Evolutionary conservation across 1,284 basidiomycete genomes (phyloP).

Genomic region (Sanghuangporus baumii): DNA sequence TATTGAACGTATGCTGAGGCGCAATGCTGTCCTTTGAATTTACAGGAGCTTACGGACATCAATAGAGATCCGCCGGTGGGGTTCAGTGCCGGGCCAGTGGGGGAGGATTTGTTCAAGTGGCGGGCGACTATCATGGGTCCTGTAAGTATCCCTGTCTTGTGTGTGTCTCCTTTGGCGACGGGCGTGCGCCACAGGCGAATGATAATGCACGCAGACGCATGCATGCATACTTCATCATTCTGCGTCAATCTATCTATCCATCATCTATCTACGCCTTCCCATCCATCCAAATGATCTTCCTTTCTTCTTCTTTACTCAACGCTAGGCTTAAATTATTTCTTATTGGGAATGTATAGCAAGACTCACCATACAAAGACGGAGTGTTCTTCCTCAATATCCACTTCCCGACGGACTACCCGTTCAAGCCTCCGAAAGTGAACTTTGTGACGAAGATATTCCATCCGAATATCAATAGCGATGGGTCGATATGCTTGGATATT

Average conservation of each 20-base stretch:
- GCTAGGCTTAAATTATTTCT: constrained; percentile 13
- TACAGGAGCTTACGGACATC: constrained; percentile 93
- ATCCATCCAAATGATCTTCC: no score
- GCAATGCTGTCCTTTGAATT: not conserved
- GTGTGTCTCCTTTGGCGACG: not conserved
- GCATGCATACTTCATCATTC: not conserved
- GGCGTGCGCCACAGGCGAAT: not conserved
- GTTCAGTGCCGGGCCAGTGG: constrained; percentile 91
- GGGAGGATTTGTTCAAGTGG: constrained; percentile 93
- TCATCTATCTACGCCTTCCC: constrained; percentile 15
- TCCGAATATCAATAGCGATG: constrained; percentile 96
- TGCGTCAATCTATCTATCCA: not conserved
- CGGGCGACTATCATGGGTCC: constrained; percentile 98
- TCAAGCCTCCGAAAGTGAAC: constrained; percentile 99
- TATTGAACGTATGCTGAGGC: not conserved
- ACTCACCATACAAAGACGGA: constrained; percentile 93
- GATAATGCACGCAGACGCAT: not conserved
- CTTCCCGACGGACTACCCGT: constrained; percentile 95
- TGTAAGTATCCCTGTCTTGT: constrained; percentile 43
- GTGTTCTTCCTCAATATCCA: constrained; percentile 94
- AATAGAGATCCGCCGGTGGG: constrained; percentile 95
- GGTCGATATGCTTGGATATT: constrained; percentile 98
- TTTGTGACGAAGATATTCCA: constrained; percentile 98
- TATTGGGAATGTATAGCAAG: constrained; percentile 48
- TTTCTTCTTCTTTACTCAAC: not conserved